phyloP scores from a whole-genome alignment of 176 grass and related monocot genomes.

The Olyra latifolia region DNA sequence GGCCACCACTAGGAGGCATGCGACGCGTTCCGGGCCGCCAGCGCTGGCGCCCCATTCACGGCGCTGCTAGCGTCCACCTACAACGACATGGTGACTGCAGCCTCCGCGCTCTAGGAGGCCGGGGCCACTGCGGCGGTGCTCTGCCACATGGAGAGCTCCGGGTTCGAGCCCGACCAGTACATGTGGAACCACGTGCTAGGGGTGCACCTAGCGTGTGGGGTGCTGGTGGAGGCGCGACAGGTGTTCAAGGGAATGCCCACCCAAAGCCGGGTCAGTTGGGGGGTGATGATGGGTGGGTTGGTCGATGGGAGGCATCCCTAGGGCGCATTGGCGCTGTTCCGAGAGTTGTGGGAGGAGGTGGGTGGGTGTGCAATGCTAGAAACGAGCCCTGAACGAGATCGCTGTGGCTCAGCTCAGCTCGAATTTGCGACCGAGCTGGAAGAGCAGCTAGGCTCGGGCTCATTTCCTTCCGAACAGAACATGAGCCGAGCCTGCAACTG shows the following conservation, averaged over 20 bases:
- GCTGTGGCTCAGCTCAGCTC: no score
- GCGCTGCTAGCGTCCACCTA: constrained; percentile 45
- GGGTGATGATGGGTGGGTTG: constrained; percentile 61
- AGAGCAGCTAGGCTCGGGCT: no score
- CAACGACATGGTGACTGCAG: constrained; percentile 50
- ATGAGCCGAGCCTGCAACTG: no score
- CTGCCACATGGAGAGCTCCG: constrained; percentile 48
- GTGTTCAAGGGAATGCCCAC: constrained; percentile 71
- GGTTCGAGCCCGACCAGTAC: constrained; percentile 53
- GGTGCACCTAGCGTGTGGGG: constrained; percentile 51
- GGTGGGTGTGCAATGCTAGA: not conserved
- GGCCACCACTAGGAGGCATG: constrained; percentile 58
- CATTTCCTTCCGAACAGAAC: no score
- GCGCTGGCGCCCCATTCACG: constrained; percentile 13
- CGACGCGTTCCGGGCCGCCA: constrained; percentile 60
- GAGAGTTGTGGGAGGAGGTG: constrained; percentile 37
- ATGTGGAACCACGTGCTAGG: constrained; percentile 60
- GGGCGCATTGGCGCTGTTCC: constrained; percentile 56
- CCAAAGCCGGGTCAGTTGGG: constrained; percentile 51
- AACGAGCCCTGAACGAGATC: no score
- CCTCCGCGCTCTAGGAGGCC: constrained; percentile 46
- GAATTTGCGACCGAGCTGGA: no score
- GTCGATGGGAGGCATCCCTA: constrained; percentile 44
- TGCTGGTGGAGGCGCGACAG: constrained; percentile 50
- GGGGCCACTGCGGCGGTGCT: constrained; percentile 46